Evolutionary conservation across 1,139 yeast genomes (phyloP).

Genomic region (Candida gigantensis): DNA sequence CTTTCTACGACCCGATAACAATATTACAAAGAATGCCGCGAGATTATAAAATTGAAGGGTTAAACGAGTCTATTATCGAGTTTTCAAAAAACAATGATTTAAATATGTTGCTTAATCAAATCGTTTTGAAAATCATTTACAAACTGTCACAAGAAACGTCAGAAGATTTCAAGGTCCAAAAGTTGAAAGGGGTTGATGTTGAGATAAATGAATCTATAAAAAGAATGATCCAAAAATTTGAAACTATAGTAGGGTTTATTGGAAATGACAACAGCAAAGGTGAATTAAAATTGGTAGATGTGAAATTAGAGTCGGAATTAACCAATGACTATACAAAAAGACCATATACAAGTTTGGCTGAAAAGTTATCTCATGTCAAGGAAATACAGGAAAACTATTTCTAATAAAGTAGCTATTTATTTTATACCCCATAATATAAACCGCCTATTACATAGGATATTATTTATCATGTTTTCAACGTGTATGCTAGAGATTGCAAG

Average conservation of each 20-base stretch:
- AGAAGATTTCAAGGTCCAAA: constrained; percentile 30
- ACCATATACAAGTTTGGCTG: constrained; percentile 8
- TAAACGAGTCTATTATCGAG: constrained; percentile 59
- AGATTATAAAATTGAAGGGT: constrained; percentile 45
- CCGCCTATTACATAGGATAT: too few relatives aligned
- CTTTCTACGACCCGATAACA: constrained; percentile 64
- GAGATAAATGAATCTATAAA: constrained; percentile 22
- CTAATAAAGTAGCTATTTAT: too few relatives aligned
- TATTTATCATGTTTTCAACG: too few relatives aligned
- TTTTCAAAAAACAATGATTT: constrained; percentile 69
- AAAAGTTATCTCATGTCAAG: constrained; percentile 11
- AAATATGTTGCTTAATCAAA: constrained; percentile 55
- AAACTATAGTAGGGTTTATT: constrained; percentile 22
- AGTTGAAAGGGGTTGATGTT: constrained; percentile 47
- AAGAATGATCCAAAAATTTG: constrained; percentile 22
- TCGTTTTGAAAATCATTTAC: constrained; percentile 63
- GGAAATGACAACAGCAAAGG: not conserved
- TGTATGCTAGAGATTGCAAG: not conserved
- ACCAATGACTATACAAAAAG: constrained; percentile 5
- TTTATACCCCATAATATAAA: too few relatives aligned
- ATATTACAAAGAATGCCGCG: constrained; percentile 69
- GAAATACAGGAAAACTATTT: constrained; percentile 6
- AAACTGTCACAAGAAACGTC: constrained; percentile 55
- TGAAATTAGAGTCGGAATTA: constrained; percentile 8
- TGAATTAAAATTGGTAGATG: constrained; percentile 1